Evolutionary conservation across 495 filamentous ascomycete genomes (phyloP), one percentile per base, ranked within the genome.

Genomic region (Schizothecium vesticola): DNA sequence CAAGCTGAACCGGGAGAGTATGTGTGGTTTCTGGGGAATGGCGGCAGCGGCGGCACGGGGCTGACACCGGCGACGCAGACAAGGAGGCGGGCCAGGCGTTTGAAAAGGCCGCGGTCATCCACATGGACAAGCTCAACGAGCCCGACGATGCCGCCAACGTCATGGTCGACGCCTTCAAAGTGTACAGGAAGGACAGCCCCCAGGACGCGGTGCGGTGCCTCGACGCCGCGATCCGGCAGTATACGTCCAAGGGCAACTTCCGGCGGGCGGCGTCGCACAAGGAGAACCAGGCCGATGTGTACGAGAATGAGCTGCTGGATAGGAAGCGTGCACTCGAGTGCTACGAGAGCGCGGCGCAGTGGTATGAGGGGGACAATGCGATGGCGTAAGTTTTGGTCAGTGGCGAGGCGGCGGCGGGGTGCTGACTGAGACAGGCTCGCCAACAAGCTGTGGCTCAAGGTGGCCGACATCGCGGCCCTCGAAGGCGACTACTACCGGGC

Each of bases 371-470:
- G 65, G 93, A 96, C 73, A 90, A 92, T 80, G 92, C 92, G n/a
- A 86, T 88, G 70, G 92, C 92, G 87, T 94, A 86, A 71, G 89
- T 80, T 68, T 57, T 57, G 55, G 8, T 10, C 33, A 3, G 1
- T 3, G 25, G 31, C n/a, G 31, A 16, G 11, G 5, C 13, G 19
- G 61, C n/a, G 24, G 57, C 16, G 12, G 13, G 51, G 31, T 59
- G 64, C 72, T 77, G 68, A 80, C 63, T 24, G 28, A 16, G 3
- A 29, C 74, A 91, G 90, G 61, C 85, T 94, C 21, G 93, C 94
- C 29, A 97, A 96, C 81, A 97, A 96, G 80, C 85, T 92, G 64
- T 93, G 83, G 79, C 84, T 97, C 66, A 97, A 97, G 80, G 88
- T 90, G 8, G 95, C 92, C 56, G 95, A 99, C 71, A 80, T 97